Evolutionary conservation across 1,139 yeast species (phyloP), one percentile per base, ranked within the genome.

Genomic region (Hyphopichia burtonii): DNA sequence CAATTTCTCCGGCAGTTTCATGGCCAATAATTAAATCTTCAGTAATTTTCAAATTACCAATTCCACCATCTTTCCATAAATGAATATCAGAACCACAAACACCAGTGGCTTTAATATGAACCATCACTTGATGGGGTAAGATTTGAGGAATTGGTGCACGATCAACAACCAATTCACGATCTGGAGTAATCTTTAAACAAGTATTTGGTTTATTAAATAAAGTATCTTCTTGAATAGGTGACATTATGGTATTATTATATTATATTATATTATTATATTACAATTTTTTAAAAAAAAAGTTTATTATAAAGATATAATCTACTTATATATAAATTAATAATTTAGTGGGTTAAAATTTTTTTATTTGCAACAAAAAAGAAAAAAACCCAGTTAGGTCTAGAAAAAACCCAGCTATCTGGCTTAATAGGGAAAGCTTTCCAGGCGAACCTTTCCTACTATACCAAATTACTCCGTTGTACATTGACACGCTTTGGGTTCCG

Each of bases 81-180:
- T 58, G 63, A 35, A 58, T 54, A 41, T 58, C 63, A 16, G 58
- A 52, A 23, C 64, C 65, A 47, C 66, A 60, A 38, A 61, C 55
- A 27, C 64, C 66, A 20, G 61, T 57, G 41, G 73, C 69, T 35
- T 66, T 57, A 40, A 77, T 66, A 47, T 74, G 79, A 36, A 76
- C 59, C 20, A 40, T 30, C 10, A 47, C 46, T 34, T 47, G 43
- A 22, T 42, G 15, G 3, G 44, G 43, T 18, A 36, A 20, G 17
- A 32, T 28, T 11, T 18, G n/a, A 16, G 44, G 44, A 20, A 43
- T 39, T 28, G 46, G 42, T 19, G 44, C 44, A 19, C 19, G 18
- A n/a, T 33, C 38, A 15, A 36, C 32, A n/a, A 34, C 18, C 16
- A 43, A 36, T 14, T 43, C 38, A 17, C 38, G 38, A n/a, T 38